Base-by-base conservation (phyloP, 2,329 filamentous ascomycete genomes). In the Verticillium klebahnii region DNA sequence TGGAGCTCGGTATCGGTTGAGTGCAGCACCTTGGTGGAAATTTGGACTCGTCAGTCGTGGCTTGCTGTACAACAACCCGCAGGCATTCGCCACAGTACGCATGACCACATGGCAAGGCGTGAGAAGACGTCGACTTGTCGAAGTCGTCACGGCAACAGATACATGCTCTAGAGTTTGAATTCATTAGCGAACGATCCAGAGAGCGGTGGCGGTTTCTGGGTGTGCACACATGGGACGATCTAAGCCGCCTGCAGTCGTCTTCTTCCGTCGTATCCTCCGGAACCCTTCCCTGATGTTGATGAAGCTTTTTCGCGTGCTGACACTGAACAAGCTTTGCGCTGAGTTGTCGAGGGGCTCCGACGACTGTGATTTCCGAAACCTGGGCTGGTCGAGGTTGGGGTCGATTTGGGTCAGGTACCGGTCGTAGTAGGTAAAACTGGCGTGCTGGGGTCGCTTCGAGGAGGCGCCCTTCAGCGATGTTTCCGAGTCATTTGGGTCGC, bases 11-110 rank as follows among this genome's bases (percentile, higher is more conserved):
- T 31, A 88, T 78, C 1, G 85, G 80, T 66, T 82, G 79, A 1
- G 80, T 79, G 69, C 85, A 88, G 69, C 86, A 88, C 61, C 84
- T 76, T 0, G 86, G 85, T 8, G 85, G 86, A 83, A 88, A 87
- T 65, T 81, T 85, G 60, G 81, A 78, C 71, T 88, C 85, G 66
- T 87, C 80, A 15, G 74, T 75, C 45, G 77, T 78, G 25, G 85
- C 82, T 69, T 86, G 82, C 23, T 78, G 77, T 62, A 87, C 77
- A 69, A 88, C 76, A 39, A 81, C 75, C 59, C 75, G 75, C 14
- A 88, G 71, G 66, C 86, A 89, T 57, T 74, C 72, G 40, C 77
- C 71, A 73, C 86, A 88, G 67, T 86, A 86, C 29, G 77, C 81
- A 68, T 89, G 85, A 19, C 81, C 80, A 65, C 86, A 89, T 3